These are phyloP conservation scores for Rhodotorula taiwanensis DNA, from an alignment of 768 basidiomycete species.

Conservation along the genomic window DNA sequence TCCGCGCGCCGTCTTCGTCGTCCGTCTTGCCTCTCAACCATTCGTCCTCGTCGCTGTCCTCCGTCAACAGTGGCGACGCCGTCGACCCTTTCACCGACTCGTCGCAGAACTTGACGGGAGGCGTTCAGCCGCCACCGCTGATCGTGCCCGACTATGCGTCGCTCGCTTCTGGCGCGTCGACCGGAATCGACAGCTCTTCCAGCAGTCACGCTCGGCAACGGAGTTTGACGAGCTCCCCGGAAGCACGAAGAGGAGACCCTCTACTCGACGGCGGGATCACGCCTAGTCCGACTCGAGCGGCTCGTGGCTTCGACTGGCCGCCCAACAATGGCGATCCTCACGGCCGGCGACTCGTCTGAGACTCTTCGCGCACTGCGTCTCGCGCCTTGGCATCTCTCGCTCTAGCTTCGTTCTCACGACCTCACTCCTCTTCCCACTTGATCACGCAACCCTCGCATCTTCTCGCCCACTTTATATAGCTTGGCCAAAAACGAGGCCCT, in stretches of 20 bases:
- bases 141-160: neutral
- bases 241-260: neutral
- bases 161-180: neutral
- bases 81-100: neutral
- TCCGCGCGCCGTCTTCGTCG: neutral
- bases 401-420: too few relatives aligned
- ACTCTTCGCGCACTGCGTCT: neutral
- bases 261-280: neutral
- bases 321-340: too few relatives aligned
- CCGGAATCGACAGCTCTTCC: neutral
- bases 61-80: neutral
- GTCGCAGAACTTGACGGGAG: neutral
- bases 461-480: too few relatives aligned
- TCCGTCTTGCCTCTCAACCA: neutral
- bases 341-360: neutral
- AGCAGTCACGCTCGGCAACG: conserved; percentile 1
- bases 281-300: neutral
- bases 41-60: neutral
- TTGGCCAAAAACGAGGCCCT: too few relatives aligned
- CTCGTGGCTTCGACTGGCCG: too few relatives aligned
- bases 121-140: neutral
- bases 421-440: too few relatives aligned
- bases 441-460: too few relatives aligned
- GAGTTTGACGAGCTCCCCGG: neutral
- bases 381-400: neutral